These are phyloP conservation scores for Hura crepitans DNA, from an alignment of 441 rosid species.

Conservation along the genomic window DNA sequence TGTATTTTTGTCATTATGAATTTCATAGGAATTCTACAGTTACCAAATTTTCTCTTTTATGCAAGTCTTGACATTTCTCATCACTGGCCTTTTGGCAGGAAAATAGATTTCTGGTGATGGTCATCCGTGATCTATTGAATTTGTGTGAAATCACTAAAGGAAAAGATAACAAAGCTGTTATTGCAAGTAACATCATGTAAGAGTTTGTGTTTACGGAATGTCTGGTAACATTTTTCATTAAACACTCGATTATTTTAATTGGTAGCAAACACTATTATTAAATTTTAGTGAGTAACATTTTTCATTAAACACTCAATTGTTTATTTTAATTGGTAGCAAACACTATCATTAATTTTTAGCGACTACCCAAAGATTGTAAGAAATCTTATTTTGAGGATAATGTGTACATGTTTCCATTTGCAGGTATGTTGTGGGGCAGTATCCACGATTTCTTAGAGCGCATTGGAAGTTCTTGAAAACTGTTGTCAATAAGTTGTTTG, in stretches of 20 bases:
- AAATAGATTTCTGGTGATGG: slow-evolving; percentile 98
- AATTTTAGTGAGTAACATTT: neutral
- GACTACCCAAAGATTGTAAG: neutral
- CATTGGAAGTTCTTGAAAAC: slow-evolving; percentile 99
- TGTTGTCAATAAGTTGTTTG: slow-evolving; percentile 97
- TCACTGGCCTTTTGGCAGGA: slow-evolving; percentile 51
- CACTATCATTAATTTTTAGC: neutral
- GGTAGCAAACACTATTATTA: neutral
- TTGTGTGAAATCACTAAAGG: slow-evolving; percentile 98
- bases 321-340: neutral
- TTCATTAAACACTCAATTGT: too few species aligned
- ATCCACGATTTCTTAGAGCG: slow-evolving; percentile 99
- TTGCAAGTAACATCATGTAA: slow-evolving; percentile 99
- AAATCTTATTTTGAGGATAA: too few species aligned
- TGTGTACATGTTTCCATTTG: neutral
- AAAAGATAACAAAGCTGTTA: slow-evolving; percentile 98
- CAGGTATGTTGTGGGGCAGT: slow-evolving; percentile 99
- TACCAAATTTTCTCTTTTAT: neutral
- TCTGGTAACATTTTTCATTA: neutral
- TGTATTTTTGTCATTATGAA: neutral
- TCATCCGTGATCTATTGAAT: slow-evolving; percentile 93
- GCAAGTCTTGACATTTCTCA: neutral
- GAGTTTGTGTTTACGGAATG: slow-evolving; percentile 25
- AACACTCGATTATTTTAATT: neutral
- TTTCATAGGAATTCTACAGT: neutral